Evolutionary conservation across 2,329 filamentous ascomycete genomes (phyloP).

Genomic region (Zasmidium angulare): DNA sequence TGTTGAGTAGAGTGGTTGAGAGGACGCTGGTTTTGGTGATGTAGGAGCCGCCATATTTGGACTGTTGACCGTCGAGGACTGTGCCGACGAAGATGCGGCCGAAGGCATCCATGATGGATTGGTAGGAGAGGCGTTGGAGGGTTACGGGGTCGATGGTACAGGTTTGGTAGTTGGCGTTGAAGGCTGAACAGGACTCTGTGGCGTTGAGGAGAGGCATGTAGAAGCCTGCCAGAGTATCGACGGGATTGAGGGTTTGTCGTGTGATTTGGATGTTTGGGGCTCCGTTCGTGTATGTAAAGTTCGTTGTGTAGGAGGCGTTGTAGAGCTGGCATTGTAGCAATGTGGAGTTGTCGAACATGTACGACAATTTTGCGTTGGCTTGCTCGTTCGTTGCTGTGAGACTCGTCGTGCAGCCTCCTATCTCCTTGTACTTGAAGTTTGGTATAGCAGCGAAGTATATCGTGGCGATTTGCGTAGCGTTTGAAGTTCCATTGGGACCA

Average conservation of each 20-base stretch:
- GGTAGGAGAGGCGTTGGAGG: slow-evolving; percentile 1
- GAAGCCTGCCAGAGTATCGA: slow-evolving; percentile 4
- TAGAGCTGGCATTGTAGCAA: slow-evolving; percentile 4
- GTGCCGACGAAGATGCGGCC: not conserved
- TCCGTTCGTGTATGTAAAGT: slow-evolving; percentile 5
- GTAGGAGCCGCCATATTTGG: not conserved
- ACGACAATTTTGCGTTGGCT: not conserved
- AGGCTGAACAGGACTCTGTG: not conserved
- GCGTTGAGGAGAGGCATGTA: not conserved
- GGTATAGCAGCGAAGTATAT: slow-evolving; percentile 4
- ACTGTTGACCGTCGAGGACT: not conserved
- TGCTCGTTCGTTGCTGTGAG: not conserved
- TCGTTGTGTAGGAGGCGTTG: slow-evolving; percentile 1
- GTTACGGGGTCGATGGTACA: not conserved
- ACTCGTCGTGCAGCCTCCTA: slow-evolving; percentile 1
- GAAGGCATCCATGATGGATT: slow-evolving; percentile 7
- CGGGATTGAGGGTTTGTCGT: not conserved
- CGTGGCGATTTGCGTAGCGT: slow-evolving; percentile 1
- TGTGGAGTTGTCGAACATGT: not conserved
- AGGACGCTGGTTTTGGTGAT: not conserved
- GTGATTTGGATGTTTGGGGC: not conserved
- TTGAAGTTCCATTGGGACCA: not conserved
- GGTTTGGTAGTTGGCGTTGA: not conserved
- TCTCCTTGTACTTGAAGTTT: not conserved
- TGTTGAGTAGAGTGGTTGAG: not conserved